Evolutionary conservation across 176 grass and related monocot species (phyloP), one percentile per base, ranked within the genome.

Genomic region (Rhynchospora breviuscula): DNA sequence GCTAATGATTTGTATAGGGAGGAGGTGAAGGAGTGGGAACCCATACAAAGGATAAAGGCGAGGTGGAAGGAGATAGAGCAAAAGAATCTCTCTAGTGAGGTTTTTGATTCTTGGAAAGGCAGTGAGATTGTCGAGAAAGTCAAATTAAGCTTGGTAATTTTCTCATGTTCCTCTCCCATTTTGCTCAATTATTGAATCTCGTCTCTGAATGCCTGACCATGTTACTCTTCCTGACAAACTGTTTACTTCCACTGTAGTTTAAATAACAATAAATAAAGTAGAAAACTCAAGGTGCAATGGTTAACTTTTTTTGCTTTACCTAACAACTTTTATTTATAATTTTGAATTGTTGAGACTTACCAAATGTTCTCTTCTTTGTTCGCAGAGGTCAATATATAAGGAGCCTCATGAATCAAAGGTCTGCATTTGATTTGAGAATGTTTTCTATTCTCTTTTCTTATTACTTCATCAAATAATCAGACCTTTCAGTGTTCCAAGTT

Each of bases 41-140:
- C 88, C 46, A 85, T 94, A 6, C 88, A 83, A 60, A 90, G 81
- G 85, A 76, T 94, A 85, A 91, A 90, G 85, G 86, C 65, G 33
- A 85, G 90, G 26, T 71, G 94, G 82, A 94, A 93, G 86, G 87
- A 93, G 79, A 85, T 91, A 60, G 92, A 98, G 79, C 84, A 87
- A 66, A 84, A 90, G 72, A 94, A 81, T 76, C 87, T 91, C 68
- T 90, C 89, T 1, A 91, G 70, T 66, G 89, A 90, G 58, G 81
- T 88, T 67, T 45, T 91, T 80, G 84, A 83, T 66, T 83, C 84
- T 64, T 90, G 76, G 54, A 88, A 58, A 71, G 87, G 87, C 84
- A 65, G 46, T 81, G 87, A 94, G 62, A 87, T 94, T 19, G 84
- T 94, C 31, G 84, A 94, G 59, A 98, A 94, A 87, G 61, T 94